Conservation (phyloP, 768 basidiomycete genomes). For the Tulasnella sp. region DNA sequence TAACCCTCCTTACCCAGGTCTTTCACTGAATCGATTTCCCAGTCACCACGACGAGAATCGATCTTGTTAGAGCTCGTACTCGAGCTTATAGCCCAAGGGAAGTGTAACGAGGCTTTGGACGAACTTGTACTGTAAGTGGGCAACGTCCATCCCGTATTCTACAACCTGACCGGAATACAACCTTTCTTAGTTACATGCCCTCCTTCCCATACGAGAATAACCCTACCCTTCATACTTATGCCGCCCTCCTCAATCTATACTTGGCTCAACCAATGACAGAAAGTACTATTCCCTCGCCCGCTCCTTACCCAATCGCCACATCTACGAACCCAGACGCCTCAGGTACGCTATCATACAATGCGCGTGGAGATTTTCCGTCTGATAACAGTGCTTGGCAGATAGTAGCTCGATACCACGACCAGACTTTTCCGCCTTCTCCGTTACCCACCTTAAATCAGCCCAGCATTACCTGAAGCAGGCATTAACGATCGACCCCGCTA, state of each 20-base stretch:
- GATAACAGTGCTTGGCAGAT: background rate
- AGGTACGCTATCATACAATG: background rate
- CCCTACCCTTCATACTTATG: slow-evolving; percentile 65
- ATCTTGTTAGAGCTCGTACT: slow-evolving; percentile 68
- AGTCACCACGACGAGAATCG: slow-evolving; percentile 43
- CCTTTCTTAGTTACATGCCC: slow-evolving; percentile 54
- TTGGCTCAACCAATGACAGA: slow-evolving; percentile 24
- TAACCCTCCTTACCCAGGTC: slow-evolving; percentile 4
- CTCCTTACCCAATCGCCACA: background rate
- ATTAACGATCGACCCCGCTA: slow-evolving; percentile 44
- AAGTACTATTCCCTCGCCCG: background rate
- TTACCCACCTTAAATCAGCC: slow-evolving; percentile 38
- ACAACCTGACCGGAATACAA: background rate
- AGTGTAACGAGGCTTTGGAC: slow-evolving; percentile 60
- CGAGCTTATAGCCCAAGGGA: slow-evolving; percentile 44
- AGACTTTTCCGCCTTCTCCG: slow-evolving; percentile 23
- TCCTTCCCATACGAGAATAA: slow-evolving; percentile 82
- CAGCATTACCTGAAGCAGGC: slow-evolving; percentile 56
- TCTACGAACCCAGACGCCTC: background rate
- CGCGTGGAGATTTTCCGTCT: background rate
- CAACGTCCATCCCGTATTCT: background rate
- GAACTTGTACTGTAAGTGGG: slow-evolving; percentile 67
- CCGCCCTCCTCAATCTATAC: slow-evolving; percentile 55
- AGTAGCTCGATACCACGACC: slow-evolving; percentile 9
- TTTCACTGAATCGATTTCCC: background rate